These are phyloP conservation scores for Persicaria maculosa DNA, from an alignment of 148 eudicot genomes.

Conservation along the genomic window DNA sequence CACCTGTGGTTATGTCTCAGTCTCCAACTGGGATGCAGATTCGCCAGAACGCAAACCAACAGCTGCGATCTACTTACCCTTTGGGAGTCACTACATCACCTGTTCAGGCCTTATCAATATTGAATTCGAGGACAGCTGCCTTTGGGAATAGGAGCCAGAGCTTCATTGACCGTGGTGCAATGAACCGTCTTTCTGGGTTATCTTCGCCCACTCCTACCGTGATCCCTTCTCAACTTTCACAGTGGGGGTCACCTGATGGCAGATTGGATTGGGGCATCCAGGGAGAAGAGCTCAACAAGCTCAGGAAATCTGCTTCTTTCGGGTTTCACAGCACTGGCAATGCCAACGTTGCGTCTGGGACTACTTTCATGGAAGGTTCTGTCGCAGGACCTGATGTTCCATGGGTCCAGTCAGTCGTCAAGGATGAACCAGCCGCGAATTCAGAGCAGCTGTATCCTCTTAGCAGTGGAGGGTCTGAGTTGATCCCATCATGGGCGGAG, in stretches of 20 bases:
- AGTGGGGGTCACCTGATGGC: constrained; percentile 84
- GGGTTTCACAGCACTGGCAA: constrained; percentile 41
- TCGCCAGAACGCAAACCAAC: constrained; percentile 53
- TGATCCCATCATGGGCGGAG: constrained; percentile 59
- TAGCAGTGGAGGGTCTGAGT: constrained; percentile 36
- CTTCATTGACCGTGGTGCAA: constrained; percentile 54
- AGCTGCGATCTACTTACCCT: constrained; percentile 51
- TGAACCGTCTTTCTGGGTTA: constrained; percentile 27
- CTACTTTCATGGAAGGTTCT: background rate
- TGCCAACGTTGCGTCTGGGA: constrained; percentile 10
- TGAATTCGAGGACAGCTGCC: constrained; percentile 55
- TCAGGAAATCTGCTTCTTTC: constrained; percentile 84
- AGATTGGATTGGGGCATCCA: constrained; percentile 82
- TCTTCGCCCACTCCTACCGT: constrained; percentile 21
- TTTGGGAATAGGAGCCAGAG: constrained; percentile 88
- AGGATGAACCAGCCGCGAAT: constrained; percentile 30
- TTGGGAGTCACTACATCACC: constrained; percentile 39
- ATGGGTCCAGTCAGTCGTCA: constrained; percentile 47
- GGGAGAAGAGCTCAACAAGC: constrained; percentile 68
- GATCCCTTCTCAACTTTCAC: constrained; percentile 34
- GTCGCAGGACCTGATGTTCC: constrained; percentile 32
- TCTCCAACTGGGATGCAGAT: constrained; percentile 40
- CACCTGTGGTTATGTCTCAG: constrained; percentile 26
- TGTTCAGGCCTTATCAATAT: constrained; percentile 13
- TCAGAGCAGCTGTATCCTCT: constrained; percentile 28